Percentiles rank a stretch among this genome's conserved stretches.
Conservation (phyloP, 805 yeast genomes). For the Starmerella powellii region DNA sequence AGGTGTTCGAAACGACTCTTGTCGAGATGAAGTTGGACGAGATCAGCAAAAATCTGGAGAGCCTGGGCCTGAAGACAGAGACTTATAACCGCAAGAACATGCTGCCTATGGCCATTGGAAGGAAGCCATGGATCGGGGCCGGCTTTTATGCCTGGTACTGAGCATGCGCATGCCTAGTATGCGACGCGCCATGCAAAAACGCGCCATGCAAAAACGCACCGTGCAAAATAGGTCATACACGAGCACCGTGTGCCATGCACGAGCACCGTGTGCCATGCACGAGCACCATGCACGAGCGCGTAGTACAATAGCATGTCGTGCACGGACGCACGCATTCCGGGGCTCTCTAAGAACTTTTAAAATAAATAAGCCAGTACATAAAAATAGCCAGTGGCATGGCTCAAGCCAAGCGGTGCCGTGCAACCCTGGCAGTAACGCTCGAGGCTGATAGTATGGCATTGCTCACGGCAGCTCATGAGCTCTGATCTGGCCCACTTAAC, state of each 20-base stretch:
- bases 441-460: too few species aligned
- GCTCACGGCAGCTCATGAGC: too few species aligned
- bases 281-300: too few species aligned
- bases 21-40: background rate
- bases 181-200: background rate
- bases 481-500: background rate
- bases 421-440: too few species aligned
- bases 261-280: too few species aligned
- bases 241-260: too few species aligned
- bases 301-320: too few species aligned
- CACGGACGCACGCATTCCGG: too few species aligned
- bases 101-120: background rate
- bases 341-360: too few species aligned
- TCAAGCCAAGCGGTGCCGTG: too few species aligned
- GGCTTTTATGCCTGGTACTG: slow-evolving; percentile 1
- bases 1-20: background rate
- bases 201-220: background rate
- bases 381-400: too few species aligned
- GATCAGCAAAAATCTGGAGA: background rate
- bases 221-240: background rate
- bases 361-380: too few species aligned
- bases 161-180: background rate
- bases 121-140: background rate
- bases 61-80: background rate
- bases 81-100: background rate